Evolutionary conservation across 78 protist genomes (phyloP), one percentile per base, ranked within the genome.

Genomic region (Speleostelium caveatum): DNA sequence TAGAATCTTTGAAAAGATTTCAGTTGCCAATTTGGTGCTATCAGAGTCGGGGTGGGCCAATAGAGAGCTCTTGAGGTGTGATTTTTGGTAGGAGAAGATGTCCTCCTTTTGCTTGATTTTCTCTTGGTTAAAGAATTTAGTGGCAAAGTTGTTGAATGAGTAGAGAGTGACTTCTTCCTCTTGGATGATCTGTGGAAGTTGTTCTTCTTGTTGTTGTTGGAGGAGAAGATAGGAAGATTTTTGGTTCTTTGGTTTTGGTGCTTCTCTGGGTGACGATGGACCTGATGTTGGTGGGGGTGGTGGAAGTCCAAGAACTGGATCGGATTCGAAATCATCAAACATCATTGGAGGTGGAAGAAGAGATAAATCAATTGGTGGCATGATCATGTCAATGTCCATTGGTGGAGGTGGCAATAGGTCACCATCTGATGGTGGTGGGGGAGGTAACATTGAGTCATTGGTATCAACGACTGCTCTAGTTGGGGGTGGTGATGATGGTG

Each of bases 131-230:
- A 88, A 88, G 58, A 71, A 66, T 73, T 78, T 76, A 45, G 59
- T 74, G 66, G 94, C 94, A 78, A 22, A 88, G 41, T 69, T 79
- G 38, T 88, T 71, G 78, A 88, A 88, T 16, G 75, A 72, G 61
- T 75, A 88, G 4, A 72, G 28, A 38, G 86, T 55, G 28, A 88
- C 65, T 53, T 88, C 89, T 53, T 88, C 94, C 26, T 76, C 94
- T 26, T 66, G 59, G 24, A 88, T 49, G 10, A 88, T 60, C 32
- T n/a, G 86, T 39, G 0, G 76, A 7, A 45, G 51, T 62, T 5
- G 63, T 33, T 26, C 67, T 10, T n/a, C 58, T 24, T 0, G 86
- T n/a, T 39, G 87, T 58, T 12, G 49, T 0, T 30, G 75, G 33
- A 12, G 63, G 6, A 14, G 53, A 14, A 14, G n/a, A 45, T 45